A percentile compares a stretch with the other conserved stretches of the same genome.
phyloP scores from a whole-genome alignment of 495 filamentous ascomycete genomes.

The Hamigera avellanea region DNA sequence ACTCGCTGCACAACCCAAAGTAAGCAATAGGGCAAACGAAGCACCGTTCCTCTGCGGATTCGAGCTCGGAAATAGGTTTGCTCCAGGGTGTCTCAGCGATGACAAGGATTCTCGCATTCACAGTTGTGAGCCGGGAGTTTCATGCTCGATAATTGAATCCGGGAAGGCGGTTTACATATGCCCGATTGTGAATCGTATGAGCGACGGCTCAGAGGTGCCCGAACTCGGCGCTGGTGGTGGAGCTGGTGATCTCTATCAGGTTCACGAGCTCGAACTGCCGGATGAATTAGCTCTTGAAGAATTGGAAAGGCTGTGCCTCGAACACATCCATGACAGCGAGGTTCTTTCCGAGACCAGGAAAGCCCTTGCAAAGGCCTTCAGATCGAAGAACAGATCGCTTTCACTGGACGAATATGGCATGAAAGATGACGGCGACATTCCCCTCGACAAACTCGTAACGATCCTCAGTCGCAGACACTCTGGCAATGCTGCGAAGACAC shows the following conservation, averaged over 20 bases:
- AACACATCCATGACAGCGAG: constrained; percentile 25
- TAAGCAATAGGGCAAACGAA: constrained; percentile 33
- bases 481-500: neutral
- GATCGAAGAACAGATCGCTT: constrained; percentile 23
- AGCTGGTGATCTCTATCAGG: constrained; percentile 57
- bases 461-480: constrained; percentile 18
- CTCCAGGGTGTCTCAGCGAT: constrained; percentile 60
- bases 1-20: constrained; percentile 28
- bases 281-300: constrained; percentile 27
- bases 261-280: constrained; percentile 50
- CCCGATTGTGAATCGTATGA: constrained; percentile 55
- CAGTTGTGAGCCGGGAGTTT: constrained; percentile 68
- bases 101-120: constrained; percentile 61
- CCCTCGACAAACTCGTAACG: constrained; percentile 30
- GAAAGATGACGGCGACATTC: constrained; percentile 28
- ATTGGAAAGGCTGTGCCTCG: constrained; percentile 35
- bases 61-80: constrained; percentile 55
- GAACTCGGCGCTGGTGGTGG: constrained; percentile 75
- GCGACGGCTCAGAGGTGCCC: constrained; percentile 46
- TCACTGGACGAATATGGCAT: constrained; percentile 31
- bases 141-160: constrained; percentile 43
- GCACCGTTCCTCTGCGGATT: constrained; percentile 64
- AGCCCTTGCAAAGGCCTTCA: constrained; percentile 20
- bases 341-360: constrained; percentile 20
- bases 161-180: constrained; percentile 59